Evolutionary conservation across 2,329 filamentous ascomycete genomes (phyloP).

Genomic region (Cryoendolithus antarcticus): DNA sequence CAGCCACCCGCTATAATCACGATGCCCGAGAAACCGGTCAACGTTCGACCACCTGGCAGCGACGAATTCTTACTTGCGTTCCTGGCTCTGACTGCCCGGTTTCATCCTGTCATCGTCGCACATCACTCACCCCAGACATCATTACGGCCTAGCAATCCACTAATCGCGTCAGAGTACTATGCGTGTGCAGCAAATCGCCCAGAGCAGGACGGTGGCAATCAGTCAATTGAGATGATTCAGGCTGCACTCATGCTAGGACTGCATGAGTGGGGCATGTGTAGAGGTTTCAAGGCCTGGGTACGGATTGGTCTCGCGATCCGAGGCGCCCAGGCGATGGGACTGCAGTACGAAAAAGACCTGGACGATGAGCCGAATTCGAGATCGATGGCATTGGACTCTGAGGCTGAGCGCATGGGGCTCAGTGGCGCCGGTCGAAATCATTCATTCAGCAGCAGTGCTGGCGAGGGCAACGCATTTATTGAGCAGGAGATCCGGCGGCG

Average conservation of each 20-base stretch:
- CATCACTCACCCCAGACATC: constrained; percentile 41
- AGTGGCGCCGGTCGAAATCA: constrained; percentile 3
- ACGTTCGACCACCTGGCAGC: constrained; percentile 40
- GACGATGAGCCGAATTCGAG: constrained; percentile 23
- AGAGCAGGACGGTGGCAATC: constrained; percentile 30
- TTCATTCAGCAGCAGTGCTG: constrained; percentile 13
- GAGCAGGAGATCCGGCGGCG: constrained; percentile 53
- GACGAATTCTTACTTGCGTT: constrained; percentile 51
- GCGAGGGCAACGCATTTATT: constrained; percentile 35
- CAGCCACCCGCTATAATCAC: constrained; percentile 14
- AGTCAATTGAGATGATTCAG: constrained; percentile 52
- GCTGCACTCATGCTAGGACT: constrained; percentile 58
- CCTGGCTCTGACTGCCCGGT: constrained; percentile 56
- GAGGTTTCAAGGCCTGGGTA: constrained; percentile 52
- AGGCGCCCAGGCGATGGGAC: constrained; percentile 49
- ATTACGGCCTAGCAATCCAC: constrained; percentile 36
- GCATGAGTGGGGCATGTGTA: constrained; percentile 58
- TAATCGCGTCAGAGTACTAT: constrained; percentile 52
- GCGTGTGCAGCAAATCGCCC: constrained; percentile 43
- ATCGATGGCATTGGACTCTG: constrained; percentile 25
- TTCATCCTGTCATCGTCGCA: constrained; percentile 47
- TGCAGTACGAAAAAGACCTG: constrained; percentile 44
- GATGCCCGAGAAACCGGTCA: constrained; percentile 10
- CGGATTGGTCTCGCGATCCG: constrained; percentile 48
- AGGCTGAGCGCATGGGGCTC: constrained; percentile 27